A percentile compares a stretch with the other conserved stretches of the same genome.
phyloP scores from a whole-genome alignment of 768 basidiomycete species.

The Leccinum incarnatum region DNA sequence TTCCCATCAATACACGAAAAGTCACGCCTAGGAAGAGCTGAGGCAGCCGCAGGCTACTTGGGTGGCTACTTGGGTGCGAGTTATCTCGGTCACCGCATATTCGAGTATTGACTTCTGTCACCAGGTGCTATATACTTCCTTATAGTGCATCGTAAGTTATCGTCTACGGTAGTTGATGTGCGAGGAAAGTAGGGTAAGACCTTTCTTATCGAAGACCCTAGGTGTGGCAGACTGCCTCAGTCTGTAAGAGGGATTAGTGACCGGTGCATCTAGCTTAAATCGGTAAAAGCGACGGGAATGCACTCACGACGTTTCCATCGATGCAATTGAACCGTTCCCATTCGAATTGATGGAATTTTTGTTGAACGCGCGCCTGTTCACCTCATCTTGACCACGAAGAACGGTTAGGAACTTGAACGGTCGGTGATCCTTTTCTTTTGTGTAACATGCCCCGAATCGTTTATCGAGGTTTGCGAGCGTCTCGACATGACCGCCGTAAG shows the following conservation, averaged over 20 bases:
- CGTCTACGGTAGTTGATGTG: not conserved
- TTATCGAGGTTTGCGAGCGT: not conserved
- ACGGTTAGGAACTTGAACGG: constrained; percentile 4
- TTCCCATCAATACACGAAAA: not conserved
- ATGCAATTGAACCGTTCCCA: not conserved
- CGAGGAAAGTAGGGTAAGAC: not conserved
- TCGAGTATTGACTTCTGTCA: constrained; percentile 3
- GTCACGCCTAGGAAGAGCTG: constrained; percentile 71
- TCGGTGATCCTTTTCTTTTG: constrained; percentile 6
- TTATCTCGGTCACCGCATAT: not conserved
- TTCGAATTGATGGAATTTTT: too few relatives aligned
- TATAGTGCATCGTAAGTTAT: constrained; percentile 26
- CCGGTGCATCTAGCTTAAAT: constrained; percentile 15
- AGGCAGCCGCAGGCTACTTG: constrained; percentile 75
- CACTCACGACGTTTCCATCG: constrained; percentile 15
- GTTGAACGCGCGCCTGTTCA: too few relatives aligned
- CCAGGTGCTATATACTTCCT: constrained; percentile 63
- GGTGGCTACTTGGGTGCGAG: constrained; percentile 55
- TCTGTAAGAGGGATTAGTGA: constrained; percentile 10
- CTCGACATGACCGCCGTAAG: not conserved
- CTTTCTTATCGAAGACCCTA: not conserved
- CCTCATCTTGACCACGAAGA: too few relatives aligned
- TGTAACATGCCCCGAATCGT: not conserved
- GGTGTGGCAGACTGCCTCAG: not conserved
- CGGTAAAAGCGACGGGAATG: constrained; percentile 8